phyloP scores from a whole-genome alignment of 2,329 filamentous ascomycete genomes.

The Fusarium cyanostomum region DNA sequence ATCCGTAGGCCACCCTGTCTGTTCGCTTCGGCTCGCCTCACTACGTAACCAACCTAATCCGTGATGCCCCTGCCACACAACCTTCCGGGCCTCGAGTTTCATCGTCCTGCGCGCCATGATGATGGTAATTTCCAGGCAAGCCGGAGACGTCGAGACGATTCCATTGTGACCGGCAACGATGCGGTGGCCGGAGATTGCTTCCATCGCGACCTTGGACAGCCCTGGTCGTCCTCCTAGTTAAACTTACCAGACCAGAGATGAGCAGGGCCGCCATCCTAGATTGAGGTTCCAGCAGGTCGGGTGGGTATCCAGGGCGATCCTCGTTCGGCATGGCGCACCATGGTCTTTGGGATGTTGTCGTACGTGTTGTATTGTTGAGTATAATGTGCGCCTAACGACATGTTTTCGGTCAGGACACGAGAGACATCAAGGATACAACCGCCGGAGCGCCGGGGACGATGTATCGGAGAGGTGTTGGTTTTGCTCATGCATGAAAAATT shows the following conservation, averaged over 20 bases:
- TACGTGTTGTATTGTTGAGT: conserved; percentile 27
- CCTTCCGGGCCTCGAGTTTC: conserved; percentile 34
- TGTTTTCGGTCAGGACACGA: conserved; percentile 29
- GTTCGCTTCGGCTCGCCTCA: conserved; percentile 21
- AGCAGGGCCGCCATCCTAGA: conserved; percentile 35
- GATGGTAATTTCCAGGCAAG: conserved; percentile 40
- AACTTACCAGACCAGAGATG: conserved; percentile 35
- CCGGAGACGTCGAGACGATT: conserved; percentile 27
- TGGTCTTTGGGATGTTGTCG: conserved; percentile 16
- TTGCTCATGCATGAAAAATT: conserved; percentile 2
- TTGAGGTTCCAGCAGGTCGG: conserved; percentile 36
- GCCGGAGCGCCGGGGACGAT: neutral
- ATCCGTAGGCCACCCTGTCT: neutral
- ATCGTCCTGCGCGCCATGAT: conserved; percentile 36
- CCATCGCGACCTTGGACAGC: conserved; percentile 21
- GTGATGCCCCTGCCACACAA: conserved; percentile 23
- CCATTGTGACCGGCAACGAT: conserved; percentile 37
- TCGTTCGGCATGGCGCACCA: conserved; percentile 17
- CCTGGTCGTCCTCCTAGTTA: conserved; percentile 27
- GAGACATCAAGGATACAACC: conserved; percentile 14
- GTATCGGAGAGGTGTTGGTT: conserved; percentile 4
- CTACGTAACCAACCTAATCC: conserved; percentile 29
- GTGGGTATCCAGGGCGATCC: conserved; percentile 38
- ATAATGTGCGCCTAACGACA: conserved; percentile 1
- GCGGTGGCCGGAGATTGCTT: conserved; percentile 40